phyloP scores from a whole-genome alignment of 2,329 filamentous ascomycete genomes.

The Exophiala bonariae region DNA sequence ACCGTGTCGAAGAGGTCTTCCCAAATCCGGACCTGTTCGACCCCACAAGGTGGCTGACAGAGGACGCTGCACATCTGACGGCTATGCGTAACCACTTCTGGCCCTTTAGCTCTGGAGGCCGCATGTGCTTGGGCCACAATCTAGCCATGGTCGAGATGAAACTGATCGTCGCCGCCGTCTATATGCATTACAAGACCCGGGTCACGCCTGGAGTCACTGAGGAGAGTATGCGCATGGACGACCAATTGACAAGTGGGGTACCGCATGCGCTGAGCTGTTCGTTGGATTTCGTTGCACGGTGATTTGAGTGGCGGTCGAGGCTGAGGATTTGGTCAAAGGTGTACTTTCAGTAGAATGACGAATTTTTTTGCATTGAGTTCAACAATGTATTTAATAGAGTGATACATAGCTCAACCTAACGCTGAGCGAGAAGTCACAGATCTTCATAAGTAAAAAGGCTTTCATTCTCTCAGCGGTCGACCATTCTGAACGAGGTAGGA shows the following conservation, averaged over 20 bases:
- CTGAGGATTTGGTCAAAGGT: neutral
- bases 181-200: conserved; percentile 62
- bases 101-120: conserved; percentile 50
- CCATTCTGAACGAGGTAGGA: neutral
- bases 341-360: neutral
- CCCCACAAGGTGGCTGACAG: conserved; percentile 51
- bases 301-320: neutral
- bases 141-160: conserved; percentile 66
- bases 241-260: conserved; percentile 15
- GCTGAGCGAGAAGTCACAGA: neutral
- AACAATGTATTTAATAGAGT: neutral
- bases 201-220: conserved; percentile 7
- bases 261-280: conserved; percentile 15
- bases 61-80: conserved; percentile 39
- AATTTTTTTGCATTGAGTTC: neutral
- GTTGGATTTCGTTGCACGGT: conserved; percentile 11
- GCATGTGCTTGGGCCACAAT: conserved; percentile 52
- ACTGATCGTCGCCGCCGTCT: conserved; percentile 67
- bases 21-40: conserved; percentile 48
- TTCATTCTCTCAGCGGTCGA: neutral
- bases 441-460: neutral
- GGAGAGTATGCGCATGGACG: conserved; percentile 17
- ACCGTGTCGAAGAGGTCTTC: conserved; percentile 50
- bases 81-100: conserved; percentile 49
- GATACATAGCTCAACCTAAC: too few relatives aligned